phyloP scores from a whole-genome alignment of 495 filamentous ascomycete genomes.

The Xylaria palmicola region DNA sequence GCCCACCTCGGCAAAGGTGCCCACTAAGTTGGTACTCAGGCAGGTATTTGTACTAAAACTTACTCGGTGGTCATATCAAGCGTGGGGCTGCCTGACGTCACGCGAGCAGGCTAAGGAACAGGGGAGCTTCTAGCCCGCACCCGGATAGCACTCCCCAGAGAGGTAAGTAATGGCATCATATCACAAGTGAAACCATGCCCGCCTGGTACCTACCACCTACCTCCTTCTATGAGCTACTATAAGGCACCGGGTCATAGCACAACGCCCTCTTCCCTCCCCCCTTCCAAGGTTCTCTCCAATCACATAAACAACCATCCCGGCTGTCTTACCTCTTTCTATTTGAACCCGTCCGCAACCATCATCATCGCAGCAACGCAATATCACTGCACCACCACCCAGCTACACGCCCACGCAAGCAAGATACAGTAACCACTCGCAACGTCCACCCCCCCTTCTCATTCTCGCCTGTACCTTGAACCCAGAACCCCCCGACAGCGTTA shows the following conservation, averaged over 20 bases:
- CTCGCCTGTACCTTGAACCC: background rate
- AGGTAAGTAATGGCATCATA: no score
- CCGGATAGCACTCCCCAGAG: no score
- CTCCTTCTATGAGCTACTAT: no score
- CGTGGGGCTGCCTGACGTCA: slow-evolving; percentile 3
- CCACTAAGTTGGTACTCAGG: no score
- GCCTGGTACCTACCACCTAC: no score
- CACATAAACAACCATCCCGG: background rate
- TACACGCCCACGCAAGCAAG: no score
- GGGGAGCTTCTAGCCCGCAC: slow-evolving; percentile 9
- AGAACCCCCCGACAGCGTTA: background rate
- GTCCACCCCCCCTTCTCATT: background rate
- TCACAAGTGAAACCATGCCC: no score
- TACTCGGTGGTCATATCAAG: no score
- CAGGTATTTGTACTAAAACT: no score
- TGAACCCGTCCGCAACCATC: background rate
- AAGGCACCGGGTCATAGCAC: no score
- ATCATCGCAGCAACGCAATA: background rate
- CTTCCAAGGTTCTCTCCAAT: background rate
- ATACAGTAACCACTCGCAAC: no score
- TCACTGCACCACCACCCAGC: background rate
- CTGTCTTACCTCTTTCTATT: background rate
- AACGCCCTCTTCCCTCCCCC: background rate
- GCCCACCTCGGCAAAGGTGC: no score
- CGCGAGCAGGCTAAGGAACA: background rate